Base-by-base conservation (phyloP, 2,329 filamentous ascomycete genomes). In the Phaeomoniella chlamydospora region DNA sequence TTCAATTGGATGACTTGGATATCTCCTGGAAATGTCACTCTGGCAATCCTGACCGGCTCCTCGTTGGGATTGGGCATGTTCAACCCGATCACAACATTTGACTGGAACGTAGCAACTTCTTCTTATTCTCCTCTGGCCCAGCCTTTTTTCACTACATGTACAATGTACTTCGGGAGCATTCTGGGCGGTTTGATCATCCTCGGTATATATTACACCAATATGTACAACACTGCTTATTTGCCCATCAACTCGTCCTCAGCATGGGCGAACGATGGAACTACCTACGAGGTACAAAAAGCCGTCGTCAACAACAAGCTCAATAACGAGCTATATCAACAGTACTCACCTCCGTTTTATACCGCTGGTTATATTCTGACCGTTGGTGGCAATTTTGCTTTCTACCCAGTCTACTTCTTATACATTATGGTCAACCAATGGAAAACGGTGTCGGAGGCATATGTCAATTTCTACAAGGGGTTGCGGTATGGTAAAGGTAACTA, bases 81-180 rank as follows among this genome's bases (percentile, higher is more conserved):
- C 22, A 26, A 26, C 3, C 79, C 80, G 1, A 72, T 85, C 18
- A 61, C 67, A 0, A 69, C 60, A 0, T 68, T 68, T 22, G 67
- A 71, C 48, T 67, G 63, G 57, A 70, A 69, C 34, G 51, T 61
- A 18, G 45, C 46, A 18, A 41, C 42, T 11, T 47, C 45, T 36
- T 43, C 44, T 15, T 47, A 45, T 5, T 45, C 48, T 13, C 49
- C 50, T 55, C 38, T 61, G 49, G 56, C 57, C 49, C 18, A 55
- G 49, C 4, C 41, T 49, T 51, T 53, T 26, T 54, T 54, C 33
- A 43, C 37, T 4, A 48, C 46, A 1, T 51, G 47, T 35, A 48
- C 43, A 3, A 35, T 41, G 19, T 50, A 49, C 30, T 49, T 50
- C 38, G 48, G 49, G 37, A 42, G 47, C 12, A 48, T 50, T 12